phyloP scores from a whole-genome alignment of 2,329 filamentous ascomycete genomes.

The Diaporthe citrichinensis region DNA sequence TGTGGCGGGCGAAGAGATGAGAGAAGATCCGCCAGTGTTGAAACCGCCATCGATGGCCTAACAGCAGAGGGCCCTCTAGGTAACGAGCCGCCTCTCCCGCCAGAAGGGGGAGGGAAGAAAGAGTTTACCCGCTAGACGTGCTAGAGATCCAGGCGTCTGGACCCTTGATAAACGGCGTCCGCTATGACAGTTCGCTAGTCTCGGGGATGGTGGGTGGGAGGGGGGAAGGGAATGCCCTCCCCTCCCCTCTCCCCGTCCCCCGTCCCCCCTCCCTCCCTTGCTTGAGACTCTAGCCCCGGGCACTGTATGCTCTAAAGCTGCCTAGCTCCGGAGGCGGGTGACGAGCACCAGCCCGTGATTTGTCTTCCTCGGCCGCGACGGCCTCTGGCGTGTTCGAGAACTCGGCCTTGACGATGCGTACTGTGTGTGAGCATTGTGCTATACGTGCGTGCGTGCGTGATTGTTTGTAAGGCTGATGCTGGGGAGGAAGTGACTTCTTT shows the following conservation, averaged over 20 bases:
- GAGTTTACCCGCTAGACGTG: background rate
- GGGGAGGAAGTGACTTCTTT: background rate
- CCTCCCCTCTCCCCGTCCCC: no score
- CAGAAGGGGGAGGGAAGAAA: background rate
- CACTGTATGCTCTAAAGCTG: constrained; percentile 32
- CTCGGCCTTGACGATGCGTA: background rate
- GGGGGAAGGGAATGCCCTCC: background rate
- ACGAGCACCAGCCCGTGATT: background rate
- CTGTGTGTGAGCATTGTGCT: background rate
- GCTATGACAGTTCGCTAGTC: constrained; percentile 26
- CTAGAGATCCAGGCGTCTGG: constrained; percentile 18
- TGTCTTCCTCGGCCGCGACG: constrained; percentile 13
- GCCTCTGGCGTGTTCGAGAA: constrained; percentile 17
- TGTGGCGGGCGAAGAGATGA: background rate
- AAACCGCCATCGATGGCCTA: constrained; percentile 5
- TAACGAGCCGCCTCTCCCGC: constrained; percentile 3
- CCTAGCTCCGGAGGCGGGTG: constrained; percentile 19
- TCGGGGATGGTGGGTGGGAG: background rate
- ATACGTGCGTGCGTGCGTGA: background rate
- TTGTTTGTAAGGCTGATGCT: background rate
- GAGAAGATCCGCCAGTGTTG: background rate
- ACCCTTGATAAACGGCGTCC: constrained; percentile 23
- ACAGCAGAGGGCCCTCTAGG: background rate
- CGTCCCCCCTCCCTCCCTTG: background rate
- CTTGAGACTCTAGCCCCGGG: constrained; percentile 30